Conservation (phyloP, 306 rosid genomes). For the Citrullus mucosospermus region DNA sequence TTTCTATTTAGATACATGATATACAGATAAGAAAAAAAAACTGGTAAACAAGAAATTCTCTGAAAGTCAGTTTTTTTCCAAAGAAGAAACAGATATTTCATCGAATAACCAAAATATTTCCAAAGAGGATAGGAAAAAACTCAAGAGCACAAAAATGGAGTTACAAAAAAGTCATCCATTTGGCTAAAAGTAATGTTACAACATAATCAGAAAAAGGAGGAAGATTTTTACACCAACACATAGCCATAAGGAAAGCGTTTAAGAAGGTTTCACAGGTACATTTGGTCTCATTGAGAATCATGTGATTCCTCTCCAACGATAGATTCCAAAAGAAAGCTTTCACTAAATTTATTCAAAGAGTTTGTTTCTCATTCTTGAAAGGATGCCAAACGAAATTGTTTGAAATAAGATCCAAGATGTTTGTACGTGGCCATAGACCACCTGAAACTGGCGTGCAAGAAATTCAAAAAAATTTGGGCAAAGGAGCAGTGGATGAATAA, state of each 20-base stretch:
- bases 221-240: neutral
- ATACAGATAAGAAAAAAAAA: neutral
- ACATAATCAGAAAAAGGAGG: neutral
- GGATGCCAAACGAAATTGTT: no score
- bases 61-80: neutral
- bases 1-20: conserved; percentile 12
- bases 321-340: no score
- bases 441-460: no score
- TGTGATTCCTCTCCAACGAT: no score
- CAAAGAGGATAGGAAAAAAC: neutral
- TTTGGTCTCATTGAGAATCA: neutral
- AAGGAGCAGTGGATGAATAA: no score
- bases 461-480: no score
- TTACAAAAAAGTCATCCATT: neutral
- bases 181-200: neutral
- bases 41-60: neutral
- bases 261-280: neutral
- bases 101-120: neutral
- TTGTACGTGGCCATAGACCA: no score
- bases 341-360: no score
- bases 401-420: no score
- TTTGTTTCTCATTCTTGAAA: no score
- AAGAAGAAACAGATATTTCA: no score
- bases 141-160: neutral
- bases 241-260: neutral